Base-by-base conservation (phyloP, 805 yeast species). In the Suhomyces prunicola region DNA sequence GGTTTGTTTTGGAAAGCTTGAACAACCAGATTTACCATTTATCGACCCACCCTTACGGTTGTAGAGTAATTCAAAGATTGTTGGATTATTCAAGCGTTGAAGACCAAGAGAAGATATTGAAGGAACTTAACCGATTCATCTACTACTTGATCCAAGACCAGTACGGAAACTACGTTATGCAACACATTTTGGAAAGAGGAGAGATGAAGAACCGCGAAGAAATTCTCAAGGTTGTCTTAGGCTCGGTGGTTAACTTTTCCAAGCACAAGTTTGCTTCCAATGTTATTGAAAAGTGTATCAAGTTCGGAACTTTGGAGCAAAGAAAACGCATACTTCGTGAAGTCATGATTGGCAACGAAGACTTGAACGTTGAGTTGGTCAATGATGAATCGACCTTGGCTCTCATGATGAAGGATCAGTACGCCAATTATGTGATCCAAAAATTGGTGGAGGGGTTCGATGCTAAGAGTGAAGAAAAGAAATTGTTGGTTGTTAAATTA, bases 181-280 rank as follows among this genome's bases (percentile, higher is more conserved):
- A 94, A 70, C 97, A 94, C 68, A 88, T 94, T 51, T 81, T 94
- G 57, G 96, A 91, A 68, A 83, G 86, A 54, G 96, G 96, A n/a
- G 71, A 74, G n/a, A 62, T 70, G 15, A 76, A 73, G 24, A 91
- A 88, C 61, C 81, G 86, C 15, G 80, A 77, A 52, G 74, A 68
- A 47, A 86, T 94, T 48, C 77, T 90, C 46, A 76, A 79, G 44
- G 83, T 87, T 45, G 96, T 93, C 9, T 70, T 84, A 31, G 85
- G 85, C 26, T 80, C 84, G 17, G 85, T 90, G 47, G 89, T 94
- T 31, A 84, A 81, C 50, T 87, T 91, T 54, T 89, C 97, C n/a
- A 87, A 90, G 64, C 99, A 94, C 74, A 94, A 94, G 71, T 94
- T 91, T 76, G 98, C 99, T 2, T 90, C 97, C 0, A 94, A 94